phyloP scores from a whole-genome alignment of 129 eudicot species.

The Scalesia atractyloides region DNA sequence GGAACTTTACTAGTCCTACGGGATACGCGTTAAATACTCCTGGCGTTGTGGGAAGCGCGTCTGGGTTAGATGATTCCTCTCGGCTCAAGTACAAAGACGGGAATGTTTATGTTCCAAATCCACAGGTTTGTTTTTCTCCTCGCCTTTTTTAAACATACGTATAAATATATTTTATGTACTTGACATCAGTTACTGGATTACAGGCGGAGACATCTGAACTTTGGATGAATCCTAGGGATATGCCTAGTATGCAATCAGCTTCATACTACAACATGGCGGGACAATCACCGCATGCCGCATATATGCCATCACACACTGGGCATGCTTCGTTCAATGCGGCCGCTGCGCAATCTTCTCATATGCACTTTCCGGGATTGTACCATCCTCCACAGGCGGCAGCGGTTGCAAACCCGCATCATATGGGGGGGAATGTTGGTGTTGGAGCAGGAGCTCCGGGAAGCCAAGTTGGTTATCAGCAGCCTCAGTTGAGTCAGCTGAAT shows the following conservation, averaged over 20 bases:
- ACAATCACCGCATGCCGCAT: conserved; percentile 76
- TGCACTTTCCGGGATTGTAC: conserved; percentile 85
- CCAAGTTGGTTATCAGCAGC: conserved; percentile 91
- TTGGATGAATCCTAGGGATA: conserved; percentile 88
- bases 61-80: conserved; percentile 74
- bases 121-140: conserved; percentile 64
- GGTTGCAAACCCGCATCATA: conserved; percentile 67
- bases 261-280: conserved; percentile 87
- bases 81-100: conserved; percentile 89
- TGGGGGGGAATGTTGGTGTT: conserved; percentile 71
- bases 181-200: not conserved
- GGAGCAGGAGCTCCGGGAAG: conserved; percentile 70
- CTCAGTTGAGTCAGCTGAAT: conserved; percentile 76
- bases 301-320: conserved; percentile 74
- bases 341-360: conserved; percentile 74
- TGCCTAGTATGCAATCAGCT: conserved; percentile 71
- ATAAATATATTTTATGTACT: not conserved
- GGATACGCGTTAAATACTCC: conserved; percentile 86
- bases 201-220: conserved; percentile 96
- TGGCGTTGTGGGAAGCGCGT: conserved; percentile 68
- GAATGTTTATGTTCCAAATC: conserved; percentile 76
- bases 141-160: no score
- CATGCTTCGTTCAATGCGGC: conserved; percentile 75
- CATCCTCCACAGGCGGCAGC: conserved; percentile 67
- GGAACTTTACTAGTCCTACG: conserved; percentile 65